phyloP scores from a whole-genome alignment of 2,329 filamentous ascomycete species.

The Annulohypoxylon truncatum region DNA sequence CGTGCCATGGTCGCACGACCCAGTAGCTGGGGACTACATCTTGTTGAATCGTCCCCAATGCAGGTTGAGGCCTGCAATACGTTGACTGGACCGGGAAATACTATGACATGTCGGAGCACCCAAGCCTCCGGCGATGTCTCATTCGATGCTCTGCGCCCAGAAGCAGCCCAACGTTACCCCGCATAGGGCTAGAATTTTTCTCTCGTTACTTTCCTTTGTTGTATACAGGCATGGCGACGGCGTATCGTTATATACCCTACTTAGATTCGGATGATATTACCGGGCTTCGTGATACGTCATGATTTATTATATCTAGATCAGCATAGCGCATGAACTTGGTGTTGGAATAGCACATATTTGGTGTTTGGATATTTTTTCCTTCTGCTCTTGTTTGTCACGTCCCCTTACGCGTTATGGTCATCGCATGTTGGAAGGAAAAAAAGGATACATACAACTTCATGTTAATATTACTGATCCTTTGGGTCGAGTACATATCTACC shows the following conservation, averaged over 20 bases:
- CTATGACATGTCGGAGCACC: conserved; percentile 42
- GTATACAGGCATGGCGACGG: conserved; percentile 41
- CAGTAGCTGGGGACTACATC: conserved; percentile 42
- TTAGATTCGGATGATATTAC: conserved; percentile 31
- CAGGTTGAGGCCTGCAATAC: conserved; percentile 41
- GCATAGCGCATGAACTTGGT: conserved; percentile 30
- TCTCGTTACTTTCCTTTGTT: conserved; percentile 33
- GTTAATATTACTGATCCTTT: conserved; percentile 23
- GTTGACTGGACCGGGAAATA: conserved; percentile 43
- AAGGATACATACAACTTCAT: conserved; percentile 11
- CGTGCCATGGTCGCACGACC: conserved; percentile 42
- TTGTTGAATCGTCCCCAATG: conserved; percentile 38
- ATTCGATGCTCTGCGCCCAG: conserved; percentile 19
- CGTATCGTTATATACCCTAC: conserved; percentile 41
- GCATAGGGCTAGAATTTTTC: conserved; percentile 34
- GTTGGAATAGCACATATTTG: conserved; percentile 20
- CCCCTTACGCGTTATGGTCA: conserved; percentile 27
- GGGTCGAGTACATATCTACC: conserved; percentile 31
- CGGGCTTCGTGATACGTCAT: conserved; percentile 28
- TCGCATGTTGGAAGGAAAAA: conserved; percentile 19
- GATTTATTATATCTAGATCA: conserved; percentile 23
- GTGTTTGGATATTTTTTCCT: conserved; percentile 3
- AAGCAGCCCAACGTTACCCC: conserved; percentile 38
- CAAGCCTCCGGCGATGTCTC: conserved; percentile 17
- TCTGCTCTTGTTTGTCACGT: conserved; percentile 15